These are phyloP conservation scores for Trametes versicolor DNA, from an alignment of 1,284 basidiomycete genomes.

Conservation along the genomic window DNA sequence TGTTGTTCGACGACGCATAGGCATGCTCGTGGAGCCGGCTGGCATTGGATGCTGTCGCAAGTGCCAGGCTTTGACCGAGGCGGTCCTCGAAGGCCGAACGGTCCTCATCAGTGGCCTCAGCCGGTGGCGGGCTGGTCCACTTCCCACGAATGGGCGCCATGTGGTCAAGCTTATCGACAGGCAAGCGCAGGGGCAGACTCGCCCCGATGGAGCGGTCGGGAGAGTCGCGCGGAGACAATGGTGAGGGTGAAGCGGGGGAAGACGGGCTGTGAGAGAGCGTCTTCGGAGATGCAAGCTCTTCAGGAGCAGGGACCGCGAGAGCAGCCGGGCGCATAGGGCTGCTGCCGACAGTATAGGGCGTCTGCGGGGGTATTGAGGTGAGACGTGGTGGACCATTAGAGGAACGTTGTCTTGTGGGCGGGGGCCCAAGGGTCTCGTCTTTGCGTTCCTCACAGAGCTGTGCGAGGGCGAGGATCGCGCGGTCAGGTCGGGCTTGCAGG, in stretches of 20 bases:
- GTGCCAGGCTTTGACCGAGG: conserved; percentile 67
- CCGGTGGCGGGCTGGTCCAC: conserved; percentile 86
- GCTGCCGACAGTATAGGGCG: conserved; percentile 71
- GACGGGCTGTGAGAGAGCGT: conserved; percentile 26
- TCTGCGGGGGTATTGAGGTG: conserved; percentile 69
- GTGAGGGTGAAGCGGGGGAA: conserved; percentile 27
- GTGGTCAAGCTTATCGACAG: conserved; percentile 58
- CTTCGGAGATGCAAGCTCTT: conserved; percentile 56
- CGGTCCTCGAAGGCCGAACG: conserved; percentile 72
- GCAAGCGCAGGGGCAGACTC: conserved; percentile 51
- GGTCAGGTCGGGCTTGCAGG: conserved; percentile 79
- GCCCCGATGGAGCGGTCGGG: conserved; percentile 34
- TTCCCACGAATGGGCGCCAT: conserved; percentile 81
- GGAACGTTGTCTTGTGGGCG: conserved; percentile 54
- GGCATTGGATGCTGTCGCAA: conserved; percentile 71
- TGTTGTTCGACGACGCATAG: conserved; percentile 63
- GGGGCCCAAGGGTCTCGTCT: conserved; percentile 63
- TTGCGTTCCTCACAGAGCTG: conserved; percentile 86
- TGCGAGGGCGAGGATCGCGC: conserved; percentile 82
- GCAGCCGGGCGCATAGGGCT: conserved; percentile 64
- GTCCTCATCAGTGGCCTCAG: conserved; percentile 73
- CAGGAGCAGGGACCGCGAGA: conserved; percentile 49
- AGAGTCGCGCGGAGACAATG: conserved; percentile 39
- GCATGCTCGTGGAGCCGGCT: conserved; percentile 58
- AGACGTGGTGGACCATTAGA: conserved; percentile 62